Conservation (phyloP, 2,329 filamentous ascomycete genomes). For the Fusarium robinianum region DNA sequence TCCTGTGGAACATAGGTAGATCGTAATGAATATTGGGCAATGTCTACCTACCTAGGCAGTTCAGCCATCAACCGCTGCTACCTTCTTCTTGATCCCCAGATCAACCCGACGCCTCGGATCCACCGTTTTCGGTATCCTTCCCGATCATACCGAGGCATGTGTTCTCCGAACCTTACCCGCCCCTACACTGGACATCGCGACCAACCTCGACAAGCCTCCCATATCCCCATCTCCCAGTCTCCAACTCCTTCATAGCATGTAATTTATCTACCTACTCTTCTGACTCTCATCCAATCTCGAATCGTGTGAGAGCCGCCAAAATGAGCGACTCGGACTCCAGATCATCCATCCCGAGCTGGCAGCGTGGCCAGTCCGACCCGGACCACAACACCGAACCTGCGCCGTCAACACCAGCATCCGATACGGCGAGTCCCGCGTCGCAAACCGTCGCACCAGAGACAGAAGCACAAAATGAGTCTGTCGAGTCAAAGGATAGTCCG, state of each 20-base stretch:
- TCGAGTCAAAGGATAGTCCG: slow-evolving; percentile 31
- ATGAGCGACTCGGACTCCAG: slow-evolving; percentile 43
- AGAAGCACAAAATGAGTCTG: background rate
- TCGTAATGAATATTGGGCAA: too few species aligned
- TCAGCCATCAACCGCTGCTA: background rate
- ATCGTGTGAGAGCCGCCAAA: background rate
- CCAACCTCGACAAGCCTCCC: slow-evolving; percentile 2
- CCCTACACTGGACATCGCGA: slow-evolving; percentile 19
- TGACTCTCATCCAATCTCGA: background rate
- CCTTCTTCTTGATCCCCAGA: background rate
- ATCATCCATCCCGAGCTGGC: slow-evolving; percentile 40
- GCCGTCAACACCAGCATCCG: slow-evolving; percentile 26
- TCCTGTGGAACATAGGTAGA: too few species aligned
- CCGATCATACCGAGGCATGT: slow-evolving; percentile 36
- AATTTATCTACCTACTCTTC: background rate
- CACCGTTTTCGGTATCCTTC: slow-evolving; percentile 29
- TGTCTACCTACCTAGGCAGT: too few species aligned
- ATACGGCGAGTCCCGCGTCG: slow-evolving; percentile 5
- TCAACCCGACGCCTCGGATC: slow-evolving; percentile 7
- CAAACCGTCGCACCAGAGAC: slow-evolving; percentile 6
- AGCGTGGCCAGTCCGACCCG: slow-evolving; percentile 31
- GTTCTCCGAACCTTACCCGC: slow-evolving; percentile 34
- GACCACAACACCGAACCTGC: slow-evolving; percentile 21
- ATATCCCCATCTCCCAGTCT: slow-evolving; percentile 1
- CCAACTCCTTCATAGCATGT: background rate